Percentiles rank a stretch among this genome's conserved stretches.
These are phyloP conservation scores for Talaromyces sp. DNA, from an alignment of 2,329 filamentous ascomycete species.

Conservation along the genomic window DNA sequence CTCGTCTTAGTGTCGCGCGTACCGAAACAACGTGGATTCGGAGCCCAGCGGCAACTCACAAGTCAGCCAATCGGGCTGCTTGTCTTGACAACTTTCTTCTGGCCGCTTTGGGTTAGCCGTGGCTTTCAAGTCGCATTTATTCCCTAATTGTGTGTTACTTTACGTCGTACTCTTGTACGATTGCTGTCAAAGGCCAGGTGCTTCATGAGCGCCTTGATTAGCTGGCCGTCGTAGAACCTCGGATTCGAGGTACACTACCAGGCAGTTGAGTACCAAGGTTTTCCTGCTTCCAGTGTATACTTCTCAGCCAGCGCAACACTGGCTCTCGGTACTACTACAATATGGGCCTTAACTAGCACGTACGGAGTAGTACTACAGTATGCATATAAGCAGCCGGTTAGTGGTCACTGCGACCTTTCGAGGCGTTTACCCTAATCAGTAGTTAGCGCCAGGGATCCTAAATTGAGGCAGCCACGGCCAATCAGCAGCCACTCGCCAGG, in stretches of 20 bases:
- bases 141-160: background rate
- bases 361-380: background rate
- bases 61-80: background rate
- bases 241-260: background rate
- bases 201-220: background rate
- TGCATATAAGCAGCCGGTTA: background rate
- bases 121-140: background rate
- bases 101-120: background rate
- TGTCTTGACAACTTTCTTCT: background rate
- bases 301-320: background rate
- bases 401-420: background rate
- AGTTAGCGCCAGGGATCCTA: constrained; percentile 1
- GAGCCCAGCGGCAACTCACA: background rate
- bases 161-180: background rate
- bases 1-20: constrained; percentile 1
- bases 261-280: background rate
- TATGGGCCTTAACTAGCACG: background rate
- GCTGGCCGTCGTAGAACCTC: background rate
- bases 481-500: background rate
- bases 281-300: background rate
- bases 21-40: constrained; percentile 4
- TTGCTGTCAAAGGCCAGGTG: background rate
- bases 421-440: background rate
- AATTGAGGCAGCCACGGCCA: background rate
- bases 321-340: background rate